phyloP scores from a whole-genome alignment of 805 yeast species.

The Myxozyma geophila region DNA sequence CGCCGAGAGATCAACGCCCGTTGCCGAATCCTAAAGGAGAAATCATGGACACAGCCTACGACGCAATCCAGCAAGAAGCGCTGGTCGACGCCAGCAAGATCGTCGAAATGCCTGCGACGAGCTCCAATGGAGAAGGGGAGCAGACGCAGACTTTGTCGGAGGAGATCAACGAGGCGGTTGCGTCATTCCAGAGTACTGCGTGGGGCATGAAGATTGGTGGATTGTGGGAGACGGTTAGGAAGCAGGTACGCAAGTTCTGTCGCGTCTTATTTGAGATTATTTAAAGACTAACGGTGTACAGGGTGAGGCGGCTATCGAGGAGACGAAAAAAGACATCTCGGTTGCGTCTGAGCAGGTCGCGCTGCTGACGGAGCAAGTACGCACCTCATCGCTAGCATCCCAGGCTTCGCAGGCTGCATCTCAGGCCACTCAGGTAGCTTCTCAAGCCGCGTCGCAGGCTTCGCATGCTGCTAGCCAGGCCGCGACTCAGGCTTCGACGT shows the following conservation, averaged over 20 bases:
- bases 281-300: background rate
- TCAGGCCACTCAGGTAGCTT: too few relatives aligned
- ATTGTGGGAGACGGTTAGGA: constrained; percentile 42
- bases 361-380: constrained; percentile 24
- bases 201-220: constrained; percentile 40
- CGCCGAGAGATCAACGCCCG: background rate
- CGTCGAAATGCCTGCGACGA: constrained; percentile 5
- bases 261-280: background rate
- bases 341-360: constrained; percentile 35
- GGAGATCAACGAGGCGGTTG: constrained; percentile 34
- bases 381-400: constrained; percentile 28
- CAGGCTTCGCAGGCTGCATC: constrained; percentile 22
- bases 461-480: constrained; percentile 17
- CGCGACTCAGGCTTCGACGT: constrained; percentile 13
- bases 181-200: constrained; percentile 26
- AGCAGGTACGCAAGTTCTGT: constrained; percentile 35
- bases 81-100: constrained; percentile 15
- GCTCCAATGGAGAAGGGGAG: background rate
- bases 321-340: constrained; percentile 41
- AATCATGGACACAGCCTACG: constrained; percentile 34
- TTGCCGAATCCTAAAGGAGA: background rate
- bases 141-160: constrained; percentile 24
- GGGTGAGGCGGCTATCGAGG: constrained; percentile 40
- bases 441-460: constrained; percentile 23
- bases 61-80: constrained; percentile 31